A percentile compares a stretch with the other conserved stretches of the same genome.
Evolutionary conservation across 2,329 filamentous ascomycete genomes (phyloP).

Genomic region (Botryotinia calthae): DNA sequence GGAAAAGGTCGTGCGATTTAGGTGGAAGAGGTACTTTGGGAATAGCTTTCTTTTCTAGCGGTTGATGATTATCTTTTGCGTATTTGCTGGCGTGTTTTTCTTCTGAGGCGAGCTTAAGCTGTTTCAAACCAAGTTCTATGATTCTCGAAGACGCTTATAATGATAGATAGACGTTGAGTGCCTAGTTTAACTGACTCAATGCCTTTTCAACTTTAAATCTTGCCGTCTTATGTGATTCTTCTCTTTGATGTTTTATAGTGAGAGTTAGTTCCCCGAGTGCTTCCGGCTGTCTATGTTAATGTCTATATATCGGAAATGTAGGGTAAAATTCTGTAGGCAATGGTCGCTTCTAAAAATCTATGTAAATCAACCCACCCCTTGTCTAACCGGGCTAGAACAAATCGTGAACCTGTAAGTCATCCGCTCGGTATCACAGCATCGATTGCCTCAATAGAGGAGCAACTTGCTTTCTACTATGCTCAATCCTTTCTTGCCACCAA

Average conservation of each 20-base stretch:
- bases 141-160: not conserved
- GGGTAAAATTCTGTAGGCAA: not conserved
- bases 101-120: not conserved
- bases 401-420: not conserved
- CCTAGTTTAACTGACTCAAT: not conserved
- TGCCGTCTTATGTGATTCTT: not conserved
- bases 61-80: not conserved
- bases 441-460: slow-evolving; percentile 62
- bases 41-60: not conserved
- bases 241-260: not conserved
- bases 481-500: slow-evolving; percentile 65
- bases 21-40: not conserved
- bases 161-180: not conserved
- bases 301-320: too few relatives aligned
- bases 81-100: not conserved
- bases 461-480: slow-evolving; percentile 66
- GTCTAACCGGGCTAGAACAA: not conserved
- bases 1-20: slow-evolving; percentile 16
- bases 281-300: not conserved
- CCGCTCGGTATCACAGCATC: not conserved
- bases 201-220: not conserved
- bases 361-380: not conserved
- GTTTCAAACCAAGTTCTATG: not conserved
- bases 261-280: not conserved
- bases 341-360: not conserved